These are phyloP conservation scores for Lactarius sanguifluus DNA, from an alignment of 768 basidiomycete species.

Conservation along the genomic window DNA sequence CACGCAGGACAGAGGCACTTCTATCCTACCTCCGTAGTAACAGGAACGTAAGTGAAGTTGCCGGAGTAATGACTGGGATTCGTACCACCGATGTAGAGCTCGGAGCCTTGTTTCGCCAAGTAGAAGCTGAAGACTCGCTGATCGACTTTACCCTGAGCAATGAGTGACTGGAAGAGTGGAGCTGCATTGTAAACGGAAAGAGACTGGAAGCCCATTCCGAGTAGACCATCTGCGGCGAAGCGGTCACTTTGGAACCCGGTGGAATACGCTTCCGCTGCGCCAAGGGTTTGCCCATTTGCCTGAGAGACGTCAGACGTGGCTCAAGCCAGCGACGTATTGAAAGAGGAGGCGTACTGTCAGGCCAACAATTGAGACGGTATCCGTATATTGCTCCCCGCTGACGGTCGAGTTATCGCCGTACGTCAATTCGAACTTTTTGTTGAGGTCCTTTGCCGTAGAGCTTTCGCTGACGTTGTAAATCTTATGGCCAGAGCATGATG, in stretches of 20 bases:
- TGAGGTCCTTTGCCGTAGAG: slow-evolving; percentile 31
- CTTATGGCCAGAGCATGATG: slow-evolving; percentile 33
- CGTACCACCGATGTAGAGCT: slow-evolving; percentile 22
- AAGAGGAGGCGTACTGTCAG: slow-evolving; percentile 30
- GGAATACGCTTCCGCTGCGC: slow-evolving; percentile 46
- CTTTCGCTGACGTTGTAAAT: slow-evolving; percentile 7
- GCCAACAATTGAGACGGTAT: slow-evolving; percentile 43
- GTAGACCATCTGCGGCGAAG: slow-evolving; percentile 44
- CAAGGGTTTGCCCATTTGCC: slow-evolving; percentile 43
- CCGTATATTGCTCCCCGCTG: slow-evolving; percentile 43
- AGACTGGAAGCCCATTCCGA: slow-evolving; percentile 41
- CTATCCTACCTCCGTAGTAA: slow-evolving; percentile 9
- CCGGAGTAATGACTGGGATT: neutral
- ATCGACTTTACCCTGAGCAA: slow-evolving; percentile 37
- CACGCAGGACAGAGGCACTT: neutral
- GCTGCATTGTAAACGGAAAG: slow-evolving; percentile 32
- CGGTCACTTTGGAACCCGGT: slow-evolving; percentile 31
- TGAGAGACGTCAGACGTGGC: neutral
- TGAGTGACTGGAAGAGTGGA: slow-evolving; percentile 43
- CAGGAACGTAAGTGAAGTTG: slow-evolving; percentile 14
- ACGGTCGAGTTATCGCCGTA: slow-evolving; percentile 45
- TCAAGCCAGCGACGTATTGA: neutral
- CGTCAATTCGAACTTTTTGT: slow-evolving; percentile 35
- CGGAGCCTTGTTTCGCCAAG: slow-evolving; percentile 38
- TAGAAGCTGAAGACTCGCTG: slow-evolving; percentile 50